Evolutionary conservation across 1,284 basidiomycete genomes (phyloP).

Genomic region (Wolfiporia cocos): DNA sequence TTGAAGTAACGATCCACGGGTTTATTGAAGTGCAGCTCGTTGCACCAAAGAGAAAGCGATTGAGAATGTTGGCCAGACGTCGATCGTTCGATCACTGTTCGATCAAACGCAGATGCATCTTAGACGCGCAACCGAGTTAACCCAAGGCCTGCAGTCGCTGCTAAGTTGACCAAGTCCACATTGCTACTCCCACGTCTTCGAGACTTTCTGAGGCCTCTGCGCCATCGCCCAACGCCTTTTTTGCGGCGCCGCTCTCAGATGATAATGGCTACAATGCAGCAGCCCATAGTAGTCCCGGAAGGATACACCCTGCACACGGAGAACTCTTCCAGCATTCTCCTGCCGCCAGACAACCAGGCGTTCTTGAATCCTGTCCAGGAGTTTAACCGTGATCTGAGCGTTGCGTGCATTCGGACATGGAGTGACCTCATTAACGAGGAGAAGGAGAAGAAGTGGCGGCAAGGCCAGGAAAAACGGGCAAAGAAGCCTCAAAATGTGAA

Average conservation of each 20-base stretch:
- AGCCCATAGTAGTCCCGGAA: conserved; percentile 50
- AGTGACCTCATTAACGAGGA: conserved; percentile 66
- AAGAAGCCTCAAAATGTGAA: conserved; percentile 28
- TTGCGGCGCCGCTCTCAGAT: neutral
- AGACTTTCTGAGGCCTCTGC: conserved; percentile 7
- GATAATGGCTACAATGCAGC: conserved; percentile 14
- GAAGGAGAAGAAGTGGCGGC: conserved; percentile 59
- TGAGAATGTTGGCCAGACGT: too few species aligned
- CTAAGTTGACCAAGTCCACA: conserved; percentile 35
- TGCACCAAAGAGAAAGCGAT: too few species aligned
- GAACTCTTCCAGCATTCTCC: conserved; percentile 78
- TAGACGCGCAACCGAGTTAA: too few species aligned
- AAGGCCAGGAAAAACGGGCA: conserved; percentile 32
- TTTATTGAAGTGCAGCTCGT: too few species aligned
- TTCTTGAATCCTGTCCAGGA: conserved; percentile 99
- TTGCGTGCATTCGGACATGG: conserved; percentile 87
- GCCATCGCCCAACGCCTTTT: conserved; percentile 2
- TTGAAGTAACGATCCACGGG: too few species aligned
- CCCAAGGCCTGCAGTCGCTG: too few species aligned
- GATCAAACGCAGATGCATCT: too few species aligned
- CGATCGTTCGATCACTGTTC: too few species aligned
- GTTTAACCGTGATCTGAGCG: conserved; percentile 94
- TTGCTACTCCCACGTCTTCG: neutral
- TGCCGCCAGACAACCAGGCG: conserved; percentile 71
- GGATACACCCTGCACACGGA: conserved; percentile 82